Conservation (phyloP, 2,329 filamentous ascomycete species). For the Westerdykella aurantiaca region DNA sequence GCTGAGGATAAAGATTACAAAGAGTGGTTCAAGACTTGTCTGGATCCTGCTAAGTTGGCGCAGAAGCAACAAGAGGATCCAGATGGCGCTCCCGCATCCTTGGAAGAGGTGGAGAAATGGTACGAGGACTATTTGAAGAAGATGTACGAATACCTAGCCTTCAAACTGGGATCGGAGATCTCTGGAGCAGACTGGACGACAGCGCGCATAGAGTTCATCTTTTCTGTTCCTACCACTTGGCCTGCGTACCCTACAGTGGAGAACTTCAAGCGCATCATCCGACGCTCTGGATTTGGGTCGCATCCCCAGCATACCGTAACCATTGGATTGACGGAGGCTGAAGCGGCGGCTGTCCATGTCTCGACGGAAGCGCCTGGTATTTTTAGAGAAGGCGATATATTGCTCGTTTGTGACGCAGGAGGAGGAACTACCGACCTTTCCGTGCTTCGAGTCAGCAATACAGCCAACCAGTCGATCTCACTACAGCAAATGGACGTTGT, state of each 20-base stretch:
- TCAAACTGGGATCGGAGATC: conserved; percentile 33
- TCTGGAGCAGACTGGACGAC: conserved; percentile 33
- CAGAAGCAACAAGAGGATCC: conserved; percentile 43
- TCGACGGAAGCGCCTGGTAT: conserved; percentile 35
- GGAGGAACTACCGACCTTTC: conserved; percentile 45
- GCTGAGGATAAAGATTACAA: conserved; percentile 42
- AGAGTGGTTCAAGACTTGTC: conserved; percentile 54
- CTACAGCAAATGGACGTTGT: conserved; percentile 36
- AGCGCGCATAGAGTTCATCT: conserved; percentile 49
- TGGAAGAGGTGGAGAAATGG: conserved; percentile 44
- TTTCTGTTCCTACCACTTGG: conserved; percentile 56
- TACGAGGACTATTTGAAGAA: conserved; percentile 47
- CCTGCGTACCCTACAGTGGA: conserved; percentile 47
- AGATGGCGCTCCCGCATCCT: conserved; percentile 38
- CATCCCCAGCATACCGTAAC: conserved; percentile 34
- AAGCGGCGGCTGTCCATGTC: conserved; percentile 49
- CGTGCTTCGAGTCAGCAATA: conserved; percentile 31
- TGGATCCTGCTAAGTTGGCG: conserved; percentile 44
- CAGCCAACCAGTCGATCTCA: conserved; percentile 10
- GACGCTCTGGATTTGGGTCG: conserved; percentile 46
- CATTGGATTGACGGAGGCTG: conserved; percentile 50
- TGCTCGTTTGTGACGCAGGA: conserved; percentile 48
- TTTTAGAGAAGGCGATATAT: conserved; percentile 38
- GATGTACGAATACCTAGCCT: conserved; percentile 47
- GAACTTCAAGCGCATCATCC: conserved; percentile 46